A percentile compares a stretch with the other conserved stretches of the same genome.
These are phyloP conservation scores for Solanum gandarillasii DNA, from an alignment of 257 asterid genomes.

Conservation along the genomic window DNA sequence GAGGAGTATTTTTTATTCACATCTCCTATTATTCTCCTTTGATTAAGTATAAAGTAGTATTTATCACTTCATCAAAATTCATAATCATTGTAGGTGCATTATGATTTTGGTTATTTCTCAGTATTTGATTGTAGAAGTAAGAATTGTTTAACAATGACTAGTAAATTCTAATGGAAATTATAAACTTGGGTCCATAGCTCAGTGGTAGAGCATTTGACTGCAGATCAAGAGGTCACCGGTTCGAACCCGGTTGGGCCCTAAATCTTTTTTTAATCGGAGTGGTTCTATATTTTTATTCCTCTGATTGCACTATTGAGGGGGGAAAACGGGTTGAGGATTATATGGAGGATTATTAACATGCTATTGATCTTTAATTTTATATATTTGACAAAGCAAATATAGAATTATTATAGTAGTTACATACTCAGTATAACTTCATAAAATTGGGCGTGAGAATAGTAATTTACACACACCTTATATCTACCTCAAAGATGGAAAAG, in stretches of 20 bases:
- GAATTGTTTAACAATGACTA: neutral
- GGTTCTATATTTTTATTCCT: neutral
- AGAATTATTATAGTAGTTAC: too few relatives aligned
- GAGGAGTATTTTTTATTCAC: neutral
- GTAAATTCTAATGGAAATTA: neutral
- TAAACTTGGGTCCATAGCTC: constrained; percentile 46
- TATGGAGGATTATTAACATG: too few relatives aligned
- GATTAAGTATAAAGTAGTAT: too few relatives aligned
- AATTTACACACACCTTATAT: too few relatives aligned
- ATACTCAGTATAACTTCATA: too few relatives aligned
- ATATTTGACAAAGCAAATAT: too few relatives aligned
- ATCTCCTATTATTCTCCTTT: neutral
- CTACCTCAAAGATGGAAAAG: neutral
- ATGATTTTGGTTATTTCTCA: neutral
- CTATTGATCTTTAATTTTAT: too few relatives aligned
- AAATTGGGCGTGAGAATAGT: too few relatives aligned
- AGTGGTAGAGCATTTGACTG: constrained; percentile 84
- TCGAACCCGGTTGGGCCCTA: constrained; percentile 33
- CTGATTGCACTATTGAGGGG: too few relatives aligned
- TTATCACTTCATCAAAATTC: neutral
- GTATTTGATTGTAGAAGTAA: neutral
- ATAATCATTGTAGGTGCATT: neutral
- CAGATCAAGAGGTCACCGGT: constrained; percentile 43
- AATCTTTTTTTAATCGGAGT: neutral
- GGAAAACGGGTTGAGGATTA: too few relatives aligned